These are phyloP conservation scores for Eimeria zaria DNA, from an alignment of 169 alveolate species.

Conservation along the genomic window DNA sequence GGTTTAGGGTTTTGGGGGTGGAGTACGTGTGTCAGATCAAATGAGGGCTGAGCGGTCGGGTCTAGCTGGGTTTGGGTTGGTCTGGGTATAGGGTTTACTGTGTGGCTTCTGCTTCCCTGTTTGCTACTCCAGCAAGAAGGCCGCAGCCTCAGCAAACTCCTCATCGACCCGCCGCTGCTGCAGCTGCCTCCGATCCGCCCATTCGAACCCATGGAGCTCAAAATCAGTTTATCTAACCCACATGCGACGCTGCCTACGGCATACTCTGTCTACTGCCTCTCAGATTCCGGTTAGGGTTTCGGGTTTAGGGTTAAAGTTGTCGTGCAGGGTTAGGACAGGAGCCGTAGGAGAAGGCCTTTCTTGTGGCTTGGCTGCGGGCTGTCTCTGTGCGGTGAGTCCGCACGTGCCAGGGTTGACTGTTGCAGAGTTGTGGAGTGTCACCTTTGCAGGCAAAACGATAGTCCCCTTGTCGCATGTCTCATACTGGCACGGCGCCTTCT, in stretches of 20 bases:
- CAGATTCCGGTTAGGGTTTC: constrained; percentile 69
- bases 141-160: constrained; percentile 69
- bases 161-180: constrained; percentile 80
- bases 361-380: background rate
- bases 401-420: background rate
- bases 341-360: background rate
- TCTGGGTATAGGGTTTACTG: too few relatives aligned
- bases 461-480: constrained; percentile 69
- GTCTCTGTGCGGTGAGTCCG: background rate
- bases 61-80: too few relatives aligned
- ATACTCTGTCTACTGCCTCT: constrained; percentile 77
- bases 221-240: constrained; percentile 77
- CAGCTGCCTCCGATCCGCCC: constrained; percentile 85
- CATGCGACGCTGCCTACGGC: constrained; percentile 76
- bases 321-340: background rate
- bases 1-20: background rate
- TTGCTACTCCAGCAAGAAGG: constrained; percentile 53
- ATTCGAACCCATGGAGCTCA: constrained; percentile 72
- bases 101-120: background rate
- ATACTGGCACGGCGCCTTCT: constrained; percentile 65
- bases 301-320: background rate
- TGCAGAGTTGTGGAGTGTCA: background rate
- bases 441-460: constrained; percentile 9
- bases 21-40: too few relatives aligned
- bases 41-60: too few relatives aligned